Evolutionary conservation across 257 asterid genomes (phyloP).

Genomic region (Solanum bulbocastanum): DNA sequence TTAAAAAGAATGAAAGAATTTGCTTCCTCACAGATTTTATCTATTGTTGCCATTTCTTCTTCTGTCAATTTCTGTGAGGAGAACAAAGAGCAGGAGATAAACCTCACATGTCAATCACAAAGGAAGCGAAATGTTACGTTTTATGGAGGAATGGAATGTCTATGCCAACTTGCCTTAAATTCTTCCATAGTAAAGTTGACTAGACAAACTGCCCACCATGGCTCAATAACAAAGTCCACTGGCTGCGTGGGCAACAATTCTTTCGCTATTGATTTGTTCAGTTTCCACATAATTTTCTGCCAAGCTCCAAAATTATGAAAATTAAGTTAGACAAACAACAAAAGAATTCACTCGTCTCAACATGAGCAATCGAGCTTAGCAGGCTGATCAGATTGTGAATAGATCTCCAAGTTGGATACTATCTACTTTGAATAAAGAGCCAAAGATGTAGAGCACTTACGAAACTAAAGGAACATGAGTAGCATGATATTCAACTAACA

Average conservation of each 20-base stretch:
- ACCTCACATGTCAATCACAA: not conserved
- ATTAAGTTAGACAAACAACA: slow-evolving; percentile 15
- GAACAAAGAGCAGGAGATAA: not conserved
- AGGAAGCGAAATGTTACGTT: not conserved
- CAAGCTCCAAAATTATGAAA: slow-evolving; percentile 37
- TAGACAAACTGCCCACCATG: slow-evolving; percentile 99
- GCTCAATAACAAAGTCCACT: slow-evolving; percentile 79
- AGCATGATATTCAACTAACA: not conserved
- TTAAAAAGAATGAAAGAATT: slow-evolving; percentile 84
- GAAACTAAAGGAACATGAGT: not conserved
- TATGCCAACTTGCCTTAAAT: not conserved
- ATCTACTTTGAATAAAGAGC: not conserved
- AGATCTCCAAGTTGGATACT: not conserved
- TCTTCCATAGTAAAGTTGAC: slow-evolving; percentile 19
- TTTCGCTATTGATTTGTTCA: slow-evolving; percentile 94
- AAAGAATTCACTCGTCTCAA: not conserved
- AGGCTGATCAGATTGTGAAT: not conserved
- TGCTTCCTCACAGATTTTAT: slow-evolving; percentile 93
- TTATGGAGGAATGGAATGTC: not conserved
- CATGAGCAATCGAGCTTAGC: not conserved
- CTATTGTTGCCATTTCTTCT: slow-evolving; percentile 96
- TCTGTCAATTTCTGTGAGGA: slow-evolving; percentile 76
- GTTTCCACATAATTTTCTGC: slow-evolving; percentile 99
- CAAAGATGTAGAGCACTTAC: not conserved
- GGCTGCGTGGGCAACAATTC: slow-evolving; percentile 92